phyloP scores from a whole-genome alignment of 257 asterid genomes.

The Plantago major region DNA sequence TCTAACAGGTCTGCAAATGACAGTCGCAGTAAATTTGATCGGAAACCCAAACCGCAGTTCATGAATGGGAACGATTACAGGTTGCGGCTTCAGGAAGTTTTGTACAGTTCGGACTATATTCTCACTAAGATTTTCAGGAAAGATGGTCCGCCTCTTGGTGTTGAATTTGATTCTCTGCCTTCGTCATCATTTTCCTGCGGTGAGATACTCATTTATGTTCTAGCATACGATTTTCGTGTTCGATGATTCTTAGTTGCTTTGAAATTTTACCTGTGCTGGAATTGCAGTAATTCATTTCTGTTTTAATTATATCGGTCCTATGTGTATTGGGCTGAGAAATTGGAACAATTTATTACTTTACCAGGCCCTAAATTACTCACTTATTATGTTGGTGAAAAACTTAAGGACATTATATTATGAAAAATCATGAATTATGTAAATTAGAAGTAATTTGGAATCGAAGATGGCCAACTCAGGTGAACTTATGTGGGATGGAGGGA shows the following conservation, averaged over 20 bases:
- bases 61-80: conserved; percentile 54
- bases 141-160: conserved; percentile 90
- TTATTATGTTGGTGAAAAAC: too few species aligned
- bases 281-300: too few species aligned
- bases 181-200: conserved; percentile 39
- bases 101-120: conserved; percentile 63
- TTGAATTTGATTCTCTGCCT: conserved; percentile 66
- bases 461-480: too few species aligned
- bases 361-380: too few species aligned
- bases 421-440: too few species aligned
- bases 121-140: conserved; percentile 61
- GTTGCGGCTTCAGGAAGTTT: conserved; percentile 66
- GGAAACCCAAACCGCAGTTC: conserved; percentile 36
- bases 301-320: too few species aligned
- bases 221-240: not conserved
- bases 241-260: not conserved
- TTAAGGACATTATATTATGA: too few species aligned
- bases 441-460: too few species aligned
- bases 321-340: too few species aligned
- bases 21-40: conserved; percentile 3
- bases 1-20: not conserved
- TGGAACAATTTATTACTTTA: too few species aligned
- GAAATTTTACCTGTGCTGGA: not conserved
- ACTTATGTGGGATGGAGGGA: too few species aligned
- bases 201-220: not conserved